phyloP scores from a whole-genome alignment of 441 rosid species.

The Monsonia emarginata region DNA sequence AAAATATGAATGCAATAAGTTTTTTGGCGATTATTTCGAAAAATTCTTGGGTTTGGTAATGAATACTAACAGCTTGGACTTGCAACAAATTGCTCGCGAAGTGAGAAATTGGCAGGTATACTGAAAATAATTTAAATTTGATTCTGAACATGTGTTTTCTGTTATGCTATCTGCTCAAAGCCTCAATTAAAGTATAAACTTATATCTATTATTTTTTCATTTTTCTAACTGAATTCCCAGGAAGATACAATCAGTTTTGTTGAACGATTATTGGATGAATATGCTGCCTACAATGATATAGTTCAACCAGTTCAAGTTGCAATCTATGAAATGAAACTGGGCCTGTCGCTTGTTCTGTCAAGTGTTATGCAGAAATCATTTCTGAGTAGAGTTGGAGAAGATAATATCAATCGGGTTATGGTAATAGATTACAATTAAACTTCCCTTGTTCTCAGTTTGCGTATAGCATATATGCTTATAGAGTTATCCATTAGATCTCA shows the following conservation, averaged over 20 bases:
- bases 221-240: constrained; percentile 33
- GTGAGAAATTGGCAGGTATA: constrained; percentile 81
- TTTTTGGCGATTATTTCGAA: constrained; percentile 30
- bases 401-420: constrained; percentile 46
- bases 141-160: background rate
- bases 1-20: constrained; percentile 58
- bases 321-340: constrained; percentile 82
- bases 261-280: constrained; percentile 52
- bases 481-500: constrained; percentile 2
- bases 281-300: constrained; percentile 59
- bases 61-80: constrained; percentile 33
- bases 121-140: constrained; percentile 1
- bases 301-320: constrained; percentile 92
- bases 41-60: constrained; percentile 32
- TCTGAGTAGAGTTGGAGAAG: constrained; percentile 33
- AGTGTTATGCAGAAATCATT: constrained; percentile 33
- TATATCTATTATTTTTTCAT: background rate
- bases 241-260: constrained; percentile 63
- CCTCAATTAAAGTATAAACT: background rate
- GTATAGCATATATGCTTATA: background rate
- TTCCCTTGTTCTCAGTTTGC: constrained; percentile 7
- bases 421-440: constrained; percentile 31
- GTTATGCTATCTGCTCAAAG: background rate
- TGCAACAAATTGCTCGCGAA: constrained; percentile 43
- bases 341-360: constrained; percentile 56